Conservation (phyloP, 371 early-diverging fungal species). For the Lichtheimia ramosa region DNA sequence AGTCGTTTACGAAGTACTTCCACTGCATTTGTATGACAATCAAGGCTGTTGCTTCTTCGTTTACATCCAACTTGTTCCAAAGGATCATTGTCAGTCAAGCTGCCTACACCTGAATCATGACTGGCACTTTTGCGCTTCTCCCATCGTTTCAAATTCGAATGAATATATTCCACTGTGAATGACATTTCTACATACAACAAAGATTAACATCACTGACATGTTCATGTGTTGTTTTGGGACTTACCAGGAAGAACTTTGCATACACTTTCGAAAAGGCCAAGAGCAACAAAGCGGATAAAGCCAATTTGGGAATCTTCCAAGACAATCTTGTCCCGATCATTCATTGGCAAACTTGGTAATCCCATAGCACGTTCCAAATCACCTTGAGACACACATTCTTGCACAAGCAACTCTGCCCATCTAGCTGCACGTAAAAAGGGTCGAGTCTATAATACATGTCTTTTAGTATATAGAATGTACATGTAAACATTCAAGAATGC, state of each 20-base stretch:
- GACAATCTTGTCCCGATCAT: conserved; percentile 49
- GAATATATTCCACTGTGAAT: conserved; percentile 41
- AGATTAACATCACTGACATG: neutral
- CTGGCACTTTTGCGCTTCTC: conserved; percentile 30
- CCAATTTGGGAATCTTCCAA: conserved; percentile 67
- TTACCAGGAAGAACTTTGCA: conserved; percentile 32
- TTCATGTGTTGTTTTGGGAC: neutral
- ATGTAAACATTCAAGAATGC: neutral
- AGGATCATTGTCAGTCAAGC: conserved; percentile 1
- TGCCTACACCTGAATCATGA: conserved; percentile 19
- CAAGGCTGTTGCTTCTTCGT: conserved; percentile 10
- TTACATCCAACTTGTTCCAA: too few species aligned
- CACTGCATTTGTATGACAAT: conserved; percentile 20
- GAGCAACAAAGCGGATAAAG: conserved; percentile 69
- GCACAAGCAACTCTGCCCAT: conserved; percentile 58
- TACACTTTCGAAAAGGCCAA: conserved; percentile 65
- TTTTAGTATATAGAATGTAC: neutral
- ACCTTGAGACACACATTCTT: conserved; percentile 68
- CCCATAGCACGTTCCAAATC: conserved; percentile 64
- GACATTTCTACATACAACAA: conserved; percentile 20
- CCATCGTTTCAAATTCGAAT: conserved; percentile 36
- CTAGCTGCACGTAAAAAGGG: conserved; percentile 53
- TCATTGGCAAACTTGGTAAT: conserved; percentile 51
- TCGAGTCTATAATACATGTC: conserved; percentile 36
- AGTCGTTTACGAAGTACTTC: conserved; percentile 13